These are phyloP conservation scores for Barbarea vulgaris DNA, from an alignment of 345 rosid species.

Conservation along the genomic window DNA sequence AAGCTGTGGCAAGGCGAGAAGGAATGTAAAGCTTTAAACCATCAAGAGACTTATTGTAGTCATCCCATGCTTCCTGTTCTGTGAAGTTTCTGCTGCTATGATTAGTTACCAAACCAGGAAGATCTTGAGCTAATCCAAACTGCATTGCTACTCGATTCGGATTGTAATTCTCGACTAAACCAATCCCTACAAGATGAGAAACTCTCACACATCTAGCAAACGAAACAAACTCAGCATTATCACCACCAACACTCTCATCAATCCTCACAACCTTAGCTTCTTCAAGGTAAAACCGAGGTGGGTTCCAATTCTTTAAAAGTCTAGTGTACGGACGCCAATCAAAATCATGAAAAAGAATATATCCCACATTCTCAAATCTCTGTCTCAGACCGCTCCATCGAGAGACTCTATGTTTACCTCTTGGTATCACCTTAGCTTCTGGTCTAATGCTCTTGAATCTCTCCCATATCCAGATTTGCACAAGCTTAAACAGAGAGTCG, in stretches of 20 bases:
- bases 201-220: slow-evolving; percentile 48
- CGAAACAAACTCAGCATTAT: slow-evolving; percentile 29
- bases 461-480: slow-evolving; percentile 59
- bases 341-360: slow-evolving; percentile 41
- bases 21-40: slow-evolving; percentile 45
- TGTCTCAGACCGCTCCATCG: slow-evolving; percentile 38
- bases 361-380: slow-evolving; percentile 16
- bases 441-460: slow-evolving; percentile 44
- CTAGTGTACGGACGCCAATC: slow-evolving; percentile 51
- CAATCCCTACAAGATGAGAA: slow-evolving; percentile 49
- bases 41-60: slow-evolving; percentile 42
- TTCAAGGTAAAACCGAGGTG: slow-evolving; percentile 41
- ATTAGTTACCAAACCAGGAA: slow-evolving; percentile 37
- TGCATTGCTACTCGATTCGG: slow-evolving; percentile 69
- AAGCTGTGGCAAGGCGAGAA: slow-evolving; percentile 41
- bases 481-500: slow-evolving; percentile 43
- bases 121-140: slow-evolving; percentile 64
- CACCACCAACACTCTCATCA: slow-evolving; percentile 32
- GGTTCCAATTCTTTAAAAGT: slow-evolving; percentile 30
- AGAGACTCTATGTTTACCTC: slow-evolving; percentile 43
- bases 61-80: slow-evolving; percentile 29
- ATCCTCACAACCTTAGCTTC: slow-evolving; percentile 17
- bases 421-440: slow-evolving; percentile 21
- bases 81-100: slow-evolving; percentile 5
- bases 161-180: slow-evolving; percentile 45